Base-by-base conservation (phyloP, 139 green algal genomes). In the Picochlorum sp. region DNA sequence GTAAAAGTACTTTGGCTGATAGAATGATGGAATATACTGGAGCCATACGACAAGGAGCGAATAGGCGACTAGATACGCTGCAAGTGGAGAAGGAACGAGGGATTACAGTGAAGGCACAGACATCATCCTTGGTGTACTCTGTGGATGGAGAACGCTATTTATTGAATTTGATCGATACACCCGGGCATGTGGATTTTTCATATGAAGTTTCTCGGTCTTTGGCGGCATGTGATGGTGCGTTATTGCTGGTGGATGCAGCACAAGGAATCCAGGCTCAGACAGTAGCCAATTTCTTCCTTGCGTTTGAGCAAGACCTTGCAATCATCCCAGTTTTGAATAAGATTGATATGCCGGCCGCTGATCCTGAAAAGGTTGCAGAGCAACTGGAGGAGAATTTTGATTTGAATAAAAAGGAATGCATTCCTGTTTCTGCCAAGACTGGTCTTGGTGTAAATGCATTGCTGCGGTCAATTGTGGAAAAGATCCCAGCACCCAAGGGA, bases 101-200 rank as follows among this genome's bases (percentile, higher is more conserved):
- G 23, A 96, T 97, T 77, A 96, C 91, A 8, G 87, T 96, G 47
- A 96, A 97, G 74, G 90, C 89, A 6, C 87, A 96, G 62, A 92
- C 83, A 8, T 88, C 81, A 10, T 88, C 77, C 0, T 65, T 97
- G 56, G 82, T 97, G 38, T 86, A 85, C 23, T 60, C 54, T 18
- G 21, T 47, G 8, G 45, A 62, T 20, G 80, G 77, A 0, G 38
- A 79, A 7, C 56, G 75, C 16, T 95, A 91, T 71, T 80, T 91
- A n/a, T 66, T 95, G 16, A 95, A 95, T 69, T 73, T 95, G 0
- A 86, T 95, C 21, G 86, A 93, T 72, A 92, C 86, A 0, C 86
- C 87, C 4, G 86, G 76, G 6, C 71, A 82, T 56, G 71, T 79
- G 11, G 75, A 79, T 45, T 79, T 79, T 45, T 49, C 10, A 16